Base-by-base conservation (phyloP, 257 asterid species). In the Fraxinus excelsior region DNA sequence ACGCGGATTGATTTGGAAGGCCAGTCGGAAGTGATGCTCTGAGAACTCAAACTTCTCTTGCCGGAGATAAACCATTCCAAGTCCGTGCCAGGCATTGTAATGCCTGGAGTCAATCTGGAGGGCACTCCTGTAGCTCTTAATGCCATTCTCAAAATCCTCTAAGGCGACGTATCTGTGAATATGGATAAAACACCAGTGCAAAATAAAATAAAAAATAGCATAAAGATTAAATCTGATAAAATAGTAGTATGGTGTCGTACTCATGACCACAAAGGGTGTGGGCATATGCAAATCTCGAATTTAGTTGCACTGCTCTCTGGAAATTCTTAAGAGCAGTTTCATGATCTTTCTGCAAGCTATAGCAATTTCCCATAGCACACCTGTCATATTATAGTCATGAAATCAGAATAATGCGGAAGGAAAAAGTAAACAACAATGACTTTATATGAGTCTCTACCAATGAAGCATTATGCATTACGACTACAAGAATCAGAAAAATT, bases 11-110 rank as follows among this genome's bases (percentile, higher is more conserved):
- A 96, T 93, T 81, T 85, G 91, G 82, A 84, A 88, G 74, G 98
- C 99, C 95, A 87, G 85, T 49, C 96, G 91, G 74, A 96, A 96
- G 82, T 93, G 97, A 85, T 96, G 97, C 89, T 96, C 99, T 32
- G 99, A 86, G 84, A 96, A 96, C 78, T 87, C 97, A 68, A 91
- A 86, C 87, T 96, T 96, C 85, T 96, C 99, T 80, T 93, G 98
- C 49, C 98, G 86, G 73, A 93, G 96, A 80, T 91, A 96, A 71
- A 96, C 84, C 98, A 96, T 93, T 79, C 99, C 99, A 84, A 96
- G 95, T 72, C 99, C 99, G 80, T 96, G 88, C 99, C 98, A 96
- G 69, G 99, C 98, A 82, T 96, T 96, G 80, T 96, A 96, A 89
- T 96, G 99, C 68, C 98, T 86, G 69, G 92, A 76, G 85, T 93